Base-by-base conservation (phyloP, 2,329 filamentous ascomycete species). In the Neocucurbitaria cava region DNA sequence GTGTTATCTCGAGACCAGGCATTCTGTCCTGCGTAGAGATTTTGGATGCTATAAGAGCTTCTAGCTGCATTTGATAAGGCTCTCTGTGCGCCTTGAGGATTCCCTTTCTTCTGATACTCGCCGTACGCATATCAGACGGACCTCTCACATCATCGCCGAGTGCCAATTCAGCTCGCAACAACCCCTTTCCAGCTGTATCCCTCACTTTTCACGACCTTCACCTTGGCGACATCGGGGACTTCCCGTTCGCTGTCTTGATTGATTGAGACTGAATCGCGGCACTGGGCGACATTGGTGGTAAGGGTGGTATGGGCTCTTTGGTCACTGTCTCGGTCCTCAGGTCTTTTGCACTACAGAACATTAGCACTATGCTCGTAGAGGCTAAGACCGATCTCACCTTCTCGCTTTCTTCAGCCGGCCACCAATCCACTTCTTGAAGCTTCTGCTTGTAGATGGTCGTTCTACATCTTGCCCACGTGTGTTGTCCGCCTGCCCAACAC, bases 391-490 rank as follows among this genome's bases (percentile, higher is more conserved):
- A 17, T 2, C 50, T 30, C 60, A 69, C 70, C 71, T 74, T 52
- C 64, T 71, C n/a, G 69, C 59, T 48, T 64, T 70, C 31, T 58
- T 64, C 23, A 72, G 52, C 33, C 65, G 69, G 1, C 67, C 66
- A 35, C 65, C 61, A 7, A 74, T 57, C 72, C 72, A 74, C 7
- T 69, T 72, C 52, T 72, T 75, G 45, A 75, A 59, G n/a, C 70
- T 70, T 43, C 58, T 65, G 17, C 62, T 63, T 15, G 62, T 65
- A 6, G 61, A 65, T 1, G 64, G 61, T 8, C 65, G 58, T 46
- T 62, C 62, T n/a, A 43, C 39, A 4, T 60, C 61, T 35, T 55
- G 60, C 31, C 51, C 53, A 24, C 50, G 57, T 33, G 46, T 54
- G 21, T 56, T 46, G 18, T 51, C 59, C 1, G 36, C 38, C 24